phyloP scores from a whole-genome alignment of 495 filamentous ascomycete genomes.

The Tuber melanosporum region DNA sequence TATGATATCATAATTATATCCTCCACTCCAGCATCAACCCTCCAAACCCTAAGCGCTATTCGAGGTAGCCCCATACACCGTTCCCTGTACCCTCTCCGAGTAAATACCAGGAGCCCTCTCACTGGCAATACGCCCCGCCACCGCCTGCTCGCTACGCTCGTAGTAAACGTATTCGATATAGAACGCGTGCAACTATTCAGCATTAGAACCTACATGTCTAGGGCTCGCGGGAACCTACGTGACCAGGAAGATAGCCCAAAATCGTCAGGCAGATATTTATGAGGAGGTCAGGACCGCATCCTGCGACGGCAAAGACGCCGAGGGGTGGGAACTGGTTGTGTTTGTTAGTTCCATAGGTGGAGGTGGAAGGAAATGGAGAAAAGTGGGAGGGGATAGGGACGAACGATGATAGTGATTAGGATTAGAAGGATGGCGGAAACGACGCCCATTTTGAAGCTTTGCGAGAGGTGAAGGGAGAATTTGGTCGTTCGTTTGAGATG shows the following conservation, averaged over 20 bases:
- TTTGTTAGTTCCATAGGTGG: not conserved
- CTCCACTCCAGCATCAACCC: not conserved
- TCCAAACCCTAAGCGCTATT: slow-evolving; percentile 11
- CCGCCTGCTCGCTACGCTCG: slow-evolving; percentile 56
- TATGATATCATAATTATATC: not conserved
- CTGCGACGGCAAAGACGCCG: slow-evolving; percentile 85
- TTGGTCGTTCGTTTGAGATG: not conserved
- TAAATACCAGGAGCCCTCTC: slow-evolving; percentile 66
- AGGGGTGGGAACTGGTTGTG: slow-evolving; percentile 60
- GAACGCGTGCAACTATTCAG: slow-evolving; percentile 69
- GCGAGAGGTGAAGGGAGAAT: not conserved
- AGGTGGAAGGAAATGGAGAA: not conserved
- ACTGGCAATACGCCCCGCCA: slow-evolving; percentile 48
- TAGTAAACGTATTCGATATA: slow-evolving; percentile 88
- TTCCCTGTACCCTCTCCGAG: slow-evolving; percentile 70
- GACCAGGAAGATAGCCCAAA: slow-evolving; percentile 68
- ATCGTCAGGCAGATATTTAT: slow-evolving; percentile 86
- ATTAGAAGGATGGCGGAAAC: slow-evolving; percentile 52
- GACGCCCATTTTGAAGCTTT: slow-evolving; percentile 47
- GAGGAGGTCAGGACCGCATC: slow-evolving; percentile 71
- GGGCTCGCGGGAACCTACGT: slow-evolving; percentile 5
- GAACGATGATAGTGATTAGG: slow-evolving; percentile 54
- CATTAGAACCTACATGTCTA: not conserved
- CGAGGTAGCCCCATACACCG: slow-evolving; percentile 51
- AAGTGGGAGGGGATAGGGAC: slow-evolving; percentile 9